A percentile compares a stretch with the other conserved stretches of the same genome.
These are phyloP conservation scores for Taphrina wiesneri DNA, from an alignment of 1,139 yeast species.

Conservation along the genomic window DNA sequence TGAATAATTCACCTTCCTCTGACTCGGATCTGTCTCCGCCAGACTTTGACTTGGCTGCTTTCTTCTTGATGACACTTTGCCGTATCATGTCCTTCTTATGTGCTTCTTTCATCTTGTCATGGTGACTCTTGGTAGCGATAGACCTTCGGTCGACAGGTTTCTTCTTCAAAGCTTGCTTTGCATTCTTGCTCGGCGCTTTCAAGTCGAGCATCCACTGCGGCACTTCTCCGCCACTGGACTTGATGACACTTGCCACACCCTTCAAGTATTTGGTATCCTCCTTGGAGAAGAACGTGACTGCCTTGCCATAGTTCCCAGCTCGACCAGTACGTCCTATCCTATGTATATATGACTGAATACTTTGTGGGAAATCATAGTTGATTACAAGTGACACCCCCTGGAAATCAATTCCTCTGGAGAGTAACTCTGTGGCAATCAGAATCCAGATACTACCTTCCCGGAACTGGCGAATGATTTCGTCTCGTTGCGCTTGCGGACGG, in stretches of 20 bases:
- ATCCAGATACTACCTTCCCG: conserved; percentile 94
- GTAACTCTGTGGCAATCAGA: conserved; percentile 90
- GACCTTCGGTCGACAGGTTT: conserved; percentile 48
- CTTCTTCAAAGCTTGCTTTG: conserved; percentile 64
- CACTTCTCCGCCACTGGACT: conserved; percentile 76
- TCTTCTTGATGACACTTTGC: conserved; percentile 19
- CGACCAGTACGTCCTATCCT: conserved; percentile 99
- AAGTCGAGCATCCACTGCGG: conserved; percentile 81
- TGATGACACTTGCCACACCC: conserved; percentile 86
- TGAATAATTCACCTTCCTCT: neutral
- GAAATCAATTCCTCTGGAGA: conserved; percentile 96
- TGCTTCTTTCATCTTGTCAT: conserved; percentile 32
- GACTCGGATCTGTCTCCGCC: neutral
- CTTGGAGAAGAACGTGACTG: conserved; percentile 89
- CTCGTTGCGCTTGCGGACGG: conserved; percentile 85
- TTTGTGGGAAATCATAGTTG: conserved; percentile 93
- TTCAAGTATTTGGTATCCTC: conserved; percentile 76
- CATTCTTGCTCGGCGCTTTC: conserved; percentile 66
- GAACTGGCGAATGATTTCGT: conserved; percentile 77
- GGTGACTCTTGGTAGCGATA: conserved; percentile 32
- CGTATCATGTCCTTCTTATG: conserved; percentile 33
- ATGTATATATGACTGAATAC: conserved; percentile 94
- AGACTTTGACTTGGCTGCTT: neutral
- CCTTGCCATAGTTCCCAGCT: conserved; percentile 82
- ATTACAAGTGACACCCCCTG: conserved; percentile 92